These are phyloP conservation scores for Penicillium coprophilum DNA, from an alignment of 495 filamentous ascomycete species.

Conservation along the genomic window DNA sequence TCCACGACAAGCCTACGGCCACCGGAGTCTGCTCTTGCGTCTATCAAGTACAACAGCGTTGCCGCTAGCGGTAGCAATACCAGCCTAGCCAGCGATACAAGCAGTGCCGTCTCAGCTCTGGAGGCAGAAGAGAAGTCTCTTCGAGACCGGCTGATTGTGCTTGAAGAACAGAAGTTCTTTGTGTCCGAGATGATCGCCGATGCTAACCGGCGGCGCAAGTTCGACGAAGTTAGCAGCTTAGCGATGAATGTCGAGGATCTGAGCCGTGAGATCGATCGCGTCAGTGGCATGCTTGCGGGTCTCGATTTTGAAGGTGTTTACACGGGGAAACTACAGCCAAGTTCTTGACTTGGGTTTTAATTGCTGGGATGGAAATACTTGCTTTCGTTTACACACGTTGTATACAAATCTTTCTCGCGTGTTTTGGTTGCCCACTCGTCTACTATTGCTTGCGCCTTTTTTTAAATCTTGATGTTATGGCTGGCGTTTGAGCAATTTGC, in stretches of 20 bases:
- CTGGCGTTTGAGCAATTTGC: slow-evolving; percentile 19
- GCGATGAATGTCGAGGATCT: slow-evolving; percentile 82
- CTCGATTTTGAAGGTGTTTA: slow-evolving; percentile 55
- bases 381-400: slow-evolving; percentile 1
- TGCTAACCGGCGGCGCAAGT: slow-evolving; percentile 75
- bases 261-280: slow-evolving; percentile 73
- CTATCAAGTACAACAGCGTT: slow-evolving; percentile 56
- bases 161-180: slow-evolving; percentile 94
- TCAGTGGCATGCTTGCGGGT: slow-evolving; percentile 52
- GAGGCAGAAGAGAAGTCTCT: slow-evolving; percentile 87
- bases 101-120: slow-evolving; percentile 64
- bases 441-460: slow-evolving; percentile 2
- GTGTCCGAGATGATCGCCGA: slow-evolving; percentile 85
- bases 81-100: slow-evolving; percentile 62
- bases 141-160: slow-evolving; percentile 77
- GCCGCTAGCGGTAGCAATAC: slow-evolving; percentile 53
- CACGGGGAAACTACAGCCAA: slow-evolving; percentile 30
- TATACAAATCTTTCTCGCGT: not conserved
- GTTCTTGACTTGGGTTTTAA: slow-evolving; percentile 13
- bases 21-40: slow-evolving; percentile 52
- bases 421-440: not conserved
- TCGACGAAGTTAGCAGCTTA: slow-evolving; percentile 84
- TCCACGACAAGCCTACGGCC: slow-evolving; percentile 38
- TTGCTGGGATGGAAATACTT: not conserved
- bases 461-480: slow-evolving; percentile 2